A percentile compares a stretch with the other conserved stretches of the same genome.
These are phyloP conservation scores for Oxalis stricta DNA, from an alignment of 441 rosid genomes.

Conservation along the genomic window DNA sequence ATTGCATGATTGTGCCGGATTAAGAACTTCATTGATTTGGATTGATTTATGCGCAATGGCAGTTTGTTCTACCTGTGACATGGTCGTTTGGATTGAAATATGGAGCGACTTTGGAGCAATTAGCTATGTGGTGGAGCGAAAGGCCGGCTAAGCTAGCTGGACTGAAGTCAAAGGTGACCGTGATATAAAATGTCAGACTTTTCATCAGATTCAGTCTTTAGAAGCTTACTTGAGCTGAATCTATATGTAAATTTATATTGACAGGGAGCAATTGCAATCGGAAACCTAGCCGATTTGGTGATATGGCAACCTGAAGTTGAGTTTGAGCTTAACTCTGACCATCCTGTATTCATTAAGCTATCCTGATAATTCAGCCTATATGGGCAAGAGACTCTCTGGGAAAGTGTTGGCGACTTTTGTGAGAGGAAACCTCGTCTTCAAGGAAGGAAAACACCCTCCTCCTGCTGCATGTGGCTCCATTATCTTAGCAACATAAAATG, in stretches of 20 bases:
- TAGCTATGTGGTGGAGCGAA: slow-evolving; percentile 82
- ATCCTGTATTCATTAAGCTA: slow-evolving; percentile 60
- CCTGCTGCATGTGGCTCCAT: slow-evolving; percentile 57
- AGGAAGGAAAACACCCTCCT: slow-evolving; percentile 70
- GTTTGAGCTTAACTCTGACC: slow-evolving; percentile 43
- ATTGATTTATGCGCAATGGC: slow-evolving; percentile 28
- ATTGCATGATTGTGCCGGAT: neutral
- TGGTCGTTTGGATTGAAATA: slow-evolving; percentile 75
- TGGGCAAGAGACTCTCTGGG: slow-evolving; percentile 66
- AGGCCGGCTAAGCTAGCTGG: slow-evolving; percentile 79
- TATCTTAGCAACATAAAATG: slow-evolving; percentile 35
- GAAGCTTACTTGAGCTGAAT: neutral
- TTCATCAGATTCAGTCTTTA: neutral
- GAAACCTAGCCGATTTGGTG: slow-evolving; percentile 69
- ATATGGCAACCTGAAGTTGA: slow-evolving; percentile 78
- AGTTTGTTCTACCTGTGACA: slow-evolving; percentile 94
- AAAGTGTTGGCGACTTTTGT: slow-evolving; percentile 74
- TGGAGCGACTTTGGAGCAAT: slow-evolving; percentile 58
- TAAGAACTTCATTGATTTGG: slow-evolving; percentile 12
- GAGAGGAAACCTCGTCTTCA: slow-evolving; percentile 74
- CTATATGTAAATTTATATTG: slow-evolving; percentile 6
- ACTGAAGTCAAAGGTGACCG: slow-evolving; percentile 45
- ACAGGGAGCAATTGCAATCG: slow-evolving; percentile 66
- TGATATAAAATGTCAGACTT: slow-evolving; percentile 1
- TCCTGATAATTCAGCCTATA: slow-evolving; percentile 76